Evolutionary conservation across 2,329 filamentous ascomycete genomes (phyloP), one percentile per base, ranked within the genome.

Genomic region (Didymella keratinophila): DNA sequence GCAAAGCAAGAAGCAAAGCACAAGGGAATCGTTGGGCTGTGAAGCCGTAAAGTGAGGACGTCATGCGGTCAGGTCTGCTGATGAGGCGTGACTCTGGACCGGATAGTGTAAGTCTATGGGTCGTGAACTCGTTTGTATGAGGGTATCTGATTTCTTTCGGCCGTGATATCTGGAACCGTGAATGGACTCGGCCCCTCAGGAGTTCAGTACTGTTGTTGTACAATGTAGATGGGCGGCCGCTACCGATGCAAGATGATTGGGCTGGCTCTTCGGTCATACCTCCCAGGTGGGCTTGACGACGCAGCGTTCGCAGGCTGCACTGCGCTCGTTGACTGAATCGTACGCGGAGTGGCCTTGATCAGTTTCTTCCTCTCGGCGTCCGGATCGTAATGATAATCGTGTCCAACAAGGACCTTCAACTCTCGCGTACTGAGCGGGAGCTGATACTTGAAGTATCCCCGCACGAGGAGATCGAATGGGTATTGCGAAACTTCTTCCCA

Each of bases 401-500:
- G 78, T 14, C 75, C 79, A 30, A 84, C 76, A 65, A 71, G 80
- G 69, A 83, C 83, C n/a, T 80, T 84, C 66, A 82, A 79, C 41
- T 79, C 79, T 16, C 81, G 78, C 4, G 83, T 84, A 59, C 81
- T 85, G 53, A 89, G 78, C 8, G 87, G 86, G 3, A 89, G 78
- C 61, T 86, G 83, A 71, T 99, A 99, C 72, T 93, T 93, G 66
- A 99, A 83, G 14, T 95, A 90, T 21, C 95, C 95, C 68, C 95
- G 89, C 41, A 99, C 86, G 60, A 98, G 94, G 47, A 99, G 84
- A 66, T 97, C 92, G 68, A 98, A 99, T 43, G 94, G 91, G 75
- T 97, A 91, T 64, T 96, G 87, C 49, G 97, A 83, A 45, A 98
- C 93, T 59, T 88, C 86, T 74, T 96, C 92, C 95, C 95, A 99